Evolutionary conservation across 495 filamentous ascomycete species (phyloP).

Genomic region (Pseudoneurospora amorphoporcata): DNA sequence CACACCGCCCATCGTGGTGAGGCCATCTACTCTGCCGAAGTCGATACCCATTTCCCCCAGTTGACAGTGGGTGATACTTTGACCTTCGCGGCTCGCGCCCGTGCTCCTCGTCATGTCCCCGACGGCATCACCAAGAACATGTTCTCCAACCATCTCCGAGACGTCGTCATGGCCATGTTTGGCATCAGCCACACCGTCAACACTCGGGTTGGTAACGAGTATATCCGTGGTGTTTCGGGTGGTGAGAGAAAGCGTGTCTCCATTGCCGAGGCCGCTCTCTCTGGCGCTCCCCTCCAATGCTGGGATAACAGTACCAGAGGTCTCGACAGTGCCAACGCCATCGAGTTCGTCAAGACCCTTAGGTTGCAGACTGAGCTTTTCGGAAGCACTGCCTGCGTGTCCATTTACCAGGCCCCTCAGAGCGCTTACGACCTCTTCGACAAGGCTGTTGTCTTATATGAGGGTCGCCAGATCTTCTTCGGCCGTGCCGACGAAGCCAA

Average conservation of each 20-base stretch:
- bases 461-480: slow-evolving; percentile 78
- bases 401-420: slow-evolving; percentile 78
- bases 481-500: slow-evolving; percentile 51
- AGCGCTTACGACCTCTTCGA: slow-evolving; percentile 70
- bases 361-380: slow-evolving; percentile 55
- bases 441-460: slow-evolving; percentile 68
- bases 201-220: slow-evolving; percentile 72
- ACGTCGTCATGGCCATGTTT: slow-evolving; percentile 73
- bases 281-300: slow-evolving; percentile 59
- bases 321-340: slow-evolving; percentile 67
- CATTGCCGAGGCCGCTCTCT: slow-evolving; percentile 63
- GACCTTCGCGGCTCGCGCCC: slow-evolving; percentile 61
- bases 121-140: slow-evolving; percentile 46
- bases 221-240: slow-evolving; percentile 67
- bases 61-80: slow-evolving; percentile 71
- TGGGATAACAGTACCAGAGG: slow-evolving; percentile 83
- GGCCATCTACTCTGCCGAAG: slow-evolving; percentile 72
- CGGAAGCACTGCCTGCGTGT: slow-evolving; percentile 58
- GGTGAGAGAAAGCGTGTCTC: slow-evolving; percentile 78
- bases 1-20: slow-evolving; percentile 63
- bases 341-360: slow-evolving; percentile 69
- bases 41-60: slow-evolving; percentile 76
- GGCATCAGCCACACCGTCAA: slow-evolving; percentile 66
- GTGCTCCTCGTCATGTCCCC: slow-evolving; percentile 53
- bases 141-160: slow-evolving; percentile 55